Percentiles rank a stretch among this genome's conserved stretches.
phyloP scores from a whole-genome alignment of 768 basidiomycete genomes.

The Suillus weaverae region DNA sequence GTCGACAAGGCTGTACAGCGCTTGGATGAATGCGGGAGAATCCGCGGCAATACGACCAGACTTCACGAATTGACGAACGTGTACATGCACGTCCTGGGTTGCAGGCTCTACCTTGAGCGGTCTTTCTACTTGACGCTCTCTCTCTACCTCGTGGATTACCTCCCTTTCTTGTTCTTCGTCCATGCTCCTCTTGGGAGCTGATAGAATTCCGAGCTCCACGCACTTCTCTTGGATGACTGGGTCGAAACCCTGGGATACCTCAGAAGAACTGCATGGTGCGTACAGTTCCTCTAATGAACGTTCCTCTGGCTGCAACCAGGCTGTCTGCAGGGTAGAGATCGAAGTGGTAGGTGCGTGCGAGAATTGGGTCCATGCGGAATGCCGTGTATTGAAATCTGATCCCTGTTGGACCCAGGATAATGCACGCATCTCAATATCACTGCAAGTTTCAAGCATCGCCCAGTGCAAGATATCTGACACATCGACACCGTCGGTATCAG shows the following conservation, averaged over 20 bases:
- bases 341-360: neutral
- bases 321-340: conserved; percentile 3
- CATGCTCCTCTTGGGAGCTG: conserved; percentile 24
- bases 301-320: conserved; percentile 46
- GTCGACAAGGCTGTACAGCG: conserved; percentile 11
- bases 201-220: conserved; percentile 17
- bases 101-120: conserved; percentile 28
- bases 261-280: neutral
- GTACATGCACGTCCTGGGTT: conserved; percentile 22
- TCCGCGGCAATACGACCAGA: conserved; percentile 25
- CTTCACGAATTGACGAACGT: conserved; percentile 26
- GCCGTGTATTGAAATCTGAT: conserved; percentile 19
- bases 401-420: conserved; percentile 45
- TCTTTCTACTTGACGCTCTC: conserved; percentile 40
- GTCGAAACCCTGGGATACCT: neutral
- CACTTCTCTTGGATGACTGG: conserved; percentile 19
- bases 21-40: conserved; percentile 24
- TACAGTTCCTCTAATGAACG: conserved; percentile 40
- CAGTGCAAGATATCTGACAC: conserved; percentile 42
- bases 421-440: conserved; percentile 38
- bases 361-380: conserved; percentile 19
- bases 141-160: conserved; percentile 45
- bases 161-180: conserved; percentile 55
- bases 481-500: neutral
- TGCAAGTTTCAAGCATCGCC: conserved; percentile 46